Evolutionary conservation across 176 grass and related monocot species (phyloP).

Genomic region (Carex scoparia): DNA sequence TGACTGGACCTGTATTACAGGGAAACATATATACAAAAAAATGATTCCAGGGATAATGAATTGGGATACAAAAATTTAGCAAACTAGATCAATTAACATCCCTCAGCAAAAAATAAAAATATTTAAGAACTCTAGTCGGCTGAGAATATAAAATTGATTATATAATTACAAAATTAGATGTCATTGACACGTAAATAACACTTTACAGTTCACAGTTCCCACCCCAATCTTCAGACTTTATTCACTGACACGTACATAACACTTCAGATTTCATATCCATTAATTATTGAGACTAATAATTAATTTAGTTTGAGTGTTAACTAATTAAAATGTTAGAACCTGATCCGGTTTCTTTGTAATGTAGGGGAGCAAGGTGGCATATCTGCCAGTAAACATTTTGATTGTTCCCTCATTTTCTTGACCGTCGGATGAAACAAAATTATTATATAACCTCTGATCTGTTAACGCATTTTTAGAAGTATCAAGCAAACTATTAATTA

Average conservation of each 20-base stretch:
- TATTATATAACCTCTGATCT: no score
- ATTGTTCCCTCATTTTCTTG: no score
- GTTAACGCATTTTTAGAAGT: no score
- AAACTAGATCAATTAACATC: neutral
- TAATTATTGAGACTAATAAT: neutral
- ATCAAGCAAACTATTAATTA: no score
- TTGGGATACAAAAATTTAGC: neutral
- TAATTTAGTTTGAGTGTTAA: neutral
- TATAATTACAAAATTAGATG: neutral
- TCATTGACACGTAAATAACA: neutral
- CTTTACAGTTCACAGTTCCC: conserved; percentile 1
- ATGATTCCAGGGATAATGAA: no score
- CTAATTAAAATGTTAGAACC: neutral
- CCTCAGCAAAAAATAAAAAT: neutral
- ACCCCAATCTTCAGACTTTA: neutral
- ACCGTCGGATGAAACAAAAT: no score
- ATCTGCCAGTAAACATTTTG: no score
- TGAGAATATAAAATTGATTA: neutral
- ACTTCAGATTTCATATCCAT: neutral
- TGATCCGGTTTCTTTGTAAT: neutral
- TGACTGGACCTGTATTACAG: neutral
- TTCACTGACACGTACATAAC: neutral
- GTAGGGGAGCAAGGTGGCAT: no score
- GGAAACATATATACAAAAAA: neutral
- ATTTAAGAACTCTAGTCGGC: neutral